phyloP scores from a whole-genome alignment of 352 stramenopile genomes.

The Phytophthora ohioensis region DNA sequence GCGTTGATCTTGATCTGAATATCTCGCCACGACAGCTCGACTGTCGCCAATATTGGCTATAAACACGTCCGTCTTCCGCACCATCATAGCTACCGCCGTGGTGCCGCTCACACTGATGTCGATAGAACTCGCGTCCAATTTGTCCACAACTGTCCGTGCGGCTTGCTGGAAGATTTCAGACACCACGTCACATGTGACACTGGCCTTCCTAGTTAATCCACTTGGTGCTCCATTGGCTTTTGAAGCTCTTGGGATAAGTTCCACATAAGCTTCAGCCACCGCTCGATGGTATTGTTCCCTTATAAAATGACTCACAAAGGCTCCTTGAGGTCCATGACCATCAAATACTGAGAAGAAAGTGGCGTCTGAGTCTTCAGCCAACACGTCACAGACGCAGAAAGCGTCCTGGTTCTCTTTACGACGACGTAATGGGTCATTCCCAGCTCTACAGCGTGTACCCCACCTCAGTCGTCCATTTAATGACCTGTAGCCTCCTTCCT shows the following conservation, averaged over 20 bases:
- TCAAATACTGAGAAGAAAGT: slow-evolving; percentile 85
- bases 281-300: slow-evolving; percentile 72
- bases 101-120: slow-evolving; percentile 85
- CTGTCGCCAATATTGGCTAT: slow-evolving; percentile 82
- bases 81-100: slow-evolving; percentile 71
- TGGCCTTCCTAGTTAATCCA: slow-evolving; percentile 12
- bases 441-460: slow-evolving; percentile 64
- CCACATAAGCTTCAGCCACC: slow-evolving; percentile 52
- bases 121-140: slow-evolving; percentile 56
- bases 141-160: slow-evolving; percentile 47
- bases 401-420: slow-evolving; percentile 88
- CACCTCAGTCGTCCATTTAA: slow-evolving; percentile 55
- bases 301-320: slow-evolving; percentile 78
- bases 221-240: neutral
- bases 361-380: slow-evolving; percentile 51
- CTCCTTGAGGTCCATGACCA: slow-evolving; percentile 79
- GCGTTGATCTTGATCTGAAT: slow-evolving; percentile 34
- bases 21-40: slow-evolving; percentile 67
- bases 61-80: slow-evolving; percentile 69
- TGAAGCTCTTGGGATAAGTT: slow-evolving; percentile 31
- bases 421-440: slow-evolving; percentile 78
- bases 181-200: slow-evolving; percentile 53
- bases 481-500: slow-evolving; percentile 60
- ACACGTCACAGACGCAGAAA: slow-evolving; percentile 65
- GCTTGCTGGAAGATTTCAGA: slow-evolving; percentile 64